Conservation (phyloP, 202 grass and related monocot species). For the Panicum hallii region DNA sequence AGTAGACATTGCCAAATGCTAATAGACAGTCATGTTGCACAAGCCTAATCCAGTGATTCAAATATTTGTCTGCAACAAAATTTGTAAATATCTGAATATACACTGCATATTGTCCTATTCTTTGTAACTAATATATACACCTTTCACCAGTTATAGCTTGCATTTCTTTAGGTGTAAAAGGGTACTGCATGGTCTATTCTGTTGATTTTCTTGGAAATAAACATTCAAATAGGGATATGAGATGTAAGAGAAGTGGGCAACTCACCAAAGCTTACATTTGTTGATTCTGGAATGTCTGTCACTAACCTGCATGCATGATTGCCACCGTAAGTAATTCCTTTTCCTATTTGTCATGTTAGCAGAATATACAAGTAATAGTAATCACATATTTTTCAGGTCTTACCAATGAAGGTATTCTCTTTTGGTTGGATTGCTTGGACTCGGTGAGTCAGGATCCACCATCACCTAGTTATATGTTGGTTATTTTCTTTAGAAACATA, state of each 20-base stretch:
- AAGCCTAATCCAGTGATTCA: conserved; percentile 15
- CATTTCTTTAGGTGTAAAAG: conserved; percentile 26
- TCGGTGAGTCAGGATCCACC: conserved; percentile 97
- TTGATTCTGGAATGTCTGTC: conserved; percentile 93
- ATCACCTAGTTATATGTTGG: conserved; percentile 74
- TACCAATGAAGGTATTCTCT: conserved; percentile 99
- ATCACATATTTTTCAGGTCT: conserved; percentile 47
- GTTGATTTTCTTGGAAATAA: conserved; percentile 18
- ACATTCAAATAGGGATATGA: conserved; percentile 33
- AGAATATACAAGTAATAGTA: background rate
- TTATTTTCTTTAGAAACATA: conserved; percentile 48
- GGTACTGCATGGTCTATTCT: background rate
- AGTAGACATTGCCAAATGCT: conserved; percentile 5
- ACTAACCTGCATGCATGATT: conserved; percentile 76
- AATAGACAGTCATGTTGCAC: conserved; percentile 1
- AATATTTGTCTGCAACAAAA: conserved; percentile 32
- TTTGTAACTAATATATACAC: conserved; percentile 24
- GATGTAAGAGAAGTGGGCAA: conserved; percentile 22
- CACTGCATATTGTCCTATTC: background rate
- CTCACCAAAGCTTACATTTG: conserved; percentile 79
- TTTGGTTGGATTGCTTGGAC: conserved; percentile 94
- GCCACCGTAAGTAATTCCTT: conserved; percentile 38
- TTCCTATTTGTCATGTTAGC: background rate
- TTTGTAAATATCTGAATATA: conserved; percentile 31
- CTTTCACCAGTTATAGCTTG: conserved; percentile 25